A percentile compares a stretch with the other conserved stretches of the same genome.
Conservation (phyloP, 1,284 basidiomycete species). For the Inonotus hispidus region DNA sequence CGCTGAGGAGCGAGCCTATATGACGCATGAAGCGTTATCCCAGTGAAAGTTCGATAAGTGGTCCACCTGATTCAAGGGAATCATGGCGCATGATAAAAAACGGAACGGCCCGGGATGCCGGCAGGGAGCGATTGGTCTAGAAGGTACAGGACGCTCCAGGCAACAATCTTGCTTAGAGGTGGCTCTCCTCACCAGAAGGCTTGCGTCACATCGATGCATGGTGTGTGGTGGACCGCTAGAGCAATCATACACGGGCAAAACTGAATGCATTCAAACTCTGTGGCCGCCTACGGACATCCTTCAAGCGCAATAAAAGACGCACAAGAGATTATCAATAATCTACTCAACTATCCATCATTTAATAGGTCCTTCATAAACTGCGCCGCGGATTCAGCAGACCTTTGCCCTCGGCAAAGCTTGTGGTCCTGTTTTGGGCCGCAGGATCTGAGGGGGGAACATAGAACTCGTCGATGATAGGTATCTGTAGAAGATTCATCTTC, state of each 20-base stretch:
- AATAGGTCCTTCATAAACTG: constrained; percentile 12
- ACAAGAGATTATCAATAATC: neutral
- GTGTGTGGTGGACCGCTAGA: no score
- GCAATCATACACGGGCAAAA: neutral
- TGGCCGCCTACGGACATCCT: neutral
- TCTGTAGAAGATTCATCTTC: constrained; percentile 91
- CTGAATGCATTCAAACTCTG: neutral
- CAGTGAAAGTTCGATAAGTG: neutral
- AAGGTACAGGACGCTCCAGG: neutral
- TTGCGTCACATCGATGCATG: neutral
- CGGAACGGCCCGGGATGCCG: neutral
- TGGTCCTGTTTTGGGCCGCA: constrained; percentile 53
- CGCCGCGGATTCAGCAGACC: constrained; percentile 54
- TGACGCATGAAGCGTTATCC: neutral
- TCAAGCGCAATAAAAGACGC: neutral
- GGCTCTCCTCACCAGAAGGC: neutral
- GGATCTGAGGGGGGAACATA: constrained; percentile 78
- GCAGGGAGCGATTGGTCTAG: neutral
- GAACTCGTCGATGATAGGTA: constrained; percentile 91
- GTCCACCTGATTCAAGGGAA: constrained; percentile 4
- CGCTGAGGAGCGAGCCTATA: neutral
- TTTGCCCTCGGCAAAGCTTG: constrained; percentile 70
- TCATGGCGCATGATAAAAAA: neutral
- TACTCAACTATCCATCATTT: neutral
- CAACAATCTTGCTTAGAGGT: neutral